These are phyloP conservation scores for Cyberlindnera americana DNA, from an alignment of 805 yeast genomes.

Conservation along the genomic window DNA sequence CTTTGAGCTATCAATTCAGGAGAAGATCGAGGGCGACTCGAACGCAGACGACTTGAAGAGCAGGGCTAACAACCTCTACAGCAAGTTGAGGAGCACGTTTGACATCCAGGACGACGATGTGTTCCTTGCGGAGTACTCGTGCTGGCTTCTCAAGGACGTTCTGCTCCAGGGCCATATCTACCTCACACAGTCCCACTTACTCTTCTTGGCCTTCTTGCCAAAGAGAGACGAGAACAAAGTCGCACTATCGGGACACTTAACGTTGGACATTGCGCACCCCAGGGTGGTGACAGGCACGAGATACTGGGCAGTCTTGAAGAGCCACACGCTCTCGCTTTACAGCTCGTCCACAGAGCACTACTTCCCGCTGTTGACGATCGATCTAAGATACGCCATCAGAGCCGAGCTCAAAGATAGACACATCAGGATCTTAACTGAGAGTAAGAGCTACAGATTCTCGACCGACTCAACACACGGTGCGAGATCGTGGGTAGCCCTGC, in stretches of 20 bases:
- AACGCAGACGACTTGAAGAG: constrained; percentile 19
- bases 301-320: constrained; percentile 78
- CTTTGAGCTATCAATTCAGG: constrained; percentile 31
- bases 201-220: constrained; percentile 81
- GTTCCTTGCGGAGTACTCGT: constrained; percentile 58
- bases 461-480: constrained; percentile 76
- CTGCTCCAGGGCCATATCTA: constrained; percentile 82
- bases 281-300: constrained; percentile 36
- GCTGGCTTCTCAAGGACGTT: constrained; percentile 82
- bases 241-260: constrained; percentile 48
- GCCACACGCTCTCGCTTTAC: constrained; percentile 65
- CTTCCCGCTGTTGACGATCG: constrained; percentile 76
- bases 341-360: constrained; percentile 73
- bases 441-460: constrained; percentile 57
- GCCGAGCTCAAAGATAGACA: constrained; percentile 42
- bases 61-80: constrained; percentile 35
- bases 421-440: constrained; percentile 54
- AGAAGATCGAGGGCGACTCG: constrained; percentile 11
- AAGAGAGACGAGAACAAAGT: constrained; percentile 39
- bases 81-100: constrained; percentile 36
- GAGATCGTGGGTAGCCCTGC: constrained; percentile 69
- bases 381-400: constrained; percentile 56
- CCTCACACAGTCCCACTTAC: constrained; percentile 57
- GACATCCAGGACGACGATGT: constrained; percentile 50
- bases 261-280: constrained; percentile 34